Conservation (phyloP, 116 monocot species). For the Thalassia testudinum region DNA sequence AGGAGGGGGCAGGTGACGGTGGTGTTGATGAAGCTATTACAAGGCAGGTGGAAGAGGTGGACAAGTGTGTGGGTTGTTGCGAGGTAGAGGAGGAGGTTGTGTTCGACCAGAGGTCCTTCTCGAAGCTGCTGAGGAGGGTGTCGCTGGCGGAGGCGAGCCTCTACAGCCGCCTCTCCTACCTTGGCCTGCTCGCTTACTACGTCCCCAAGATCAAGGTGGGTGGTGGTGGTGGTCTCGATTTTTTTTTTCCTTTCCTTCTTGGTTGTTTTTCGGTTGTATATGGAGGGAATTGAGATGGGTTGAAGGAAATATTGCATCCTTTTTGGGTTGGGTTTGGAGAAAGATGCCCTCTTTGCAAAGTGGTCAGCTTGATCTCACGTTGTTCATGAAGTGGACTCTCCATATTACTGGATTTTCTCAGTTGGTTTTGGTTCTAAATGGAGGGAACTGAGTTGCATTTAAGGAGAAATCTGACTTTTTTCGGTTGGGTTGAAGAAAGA, state of each 20-base stretch:
- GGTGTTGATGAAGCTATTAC: no score
- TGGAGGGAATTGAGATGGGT: no score
- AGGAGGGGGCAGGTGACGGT: conserved; percentile 4
- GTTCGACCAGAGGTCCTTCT: conserved; percentile 52
- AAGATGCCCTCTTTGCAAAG: not conserved
- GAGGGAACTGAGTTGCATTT: no score
- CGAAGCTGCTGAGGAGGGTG: conserved; percentile 41
- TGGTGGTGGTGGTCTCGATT: not conserved
- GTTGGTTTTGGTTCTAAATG: no score
- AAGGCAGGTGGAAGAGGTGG: conserved; percentile 4
- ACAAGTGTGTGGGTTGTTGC: conserved; percentile 17
- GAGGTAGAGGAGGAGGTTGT: conserved; percentile 12
- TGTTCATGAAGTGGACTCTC: no score
- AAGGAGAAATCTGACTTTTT: no score
- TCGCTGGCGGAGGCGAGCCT: conserved; percentile 52
- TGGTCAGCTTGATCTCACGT: not conserved
- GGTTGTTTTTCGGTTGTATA: not conserved
- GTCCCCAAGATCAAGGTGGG: conserved; percentile 64
- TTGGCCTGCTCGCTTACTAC: conserved; percentile 48
- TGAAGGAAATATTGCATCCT: not conserved
- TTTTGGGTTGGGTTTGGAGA: not conserved
- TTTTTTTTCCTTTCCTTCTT: not conserved
- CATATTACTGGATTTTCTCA: not conserved
- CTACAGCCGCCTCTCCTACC: conserved; percentile 55
- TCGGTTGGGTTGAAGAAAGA: not conserved